Evolutionary conservation across 192 early-diverging fungal genomes (phyloP).

Genomic region (Coemansia sp.): DNA sequence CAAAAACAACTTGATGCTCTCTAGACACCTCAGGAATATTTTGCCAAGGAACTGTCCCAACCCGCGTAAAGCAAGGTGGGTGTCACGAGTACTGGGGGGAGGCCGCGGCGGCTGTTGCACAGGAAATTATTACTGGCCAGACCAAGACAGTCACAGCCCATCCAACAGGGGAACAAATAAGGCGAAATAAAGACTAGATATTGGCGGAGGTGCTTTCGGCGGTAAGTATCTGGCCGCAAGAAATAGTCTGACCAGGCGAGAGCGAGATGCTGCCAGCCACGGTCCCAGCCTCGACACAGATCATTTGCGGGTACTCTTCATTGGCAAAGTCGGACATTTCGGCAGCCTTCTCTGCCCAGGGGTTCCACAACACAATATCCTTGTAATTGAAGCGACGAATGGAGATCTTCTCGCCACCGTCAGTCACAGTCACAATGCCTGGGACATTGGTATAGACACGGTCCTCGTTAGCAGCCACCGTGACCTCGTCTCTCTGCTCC

Average conservation of each 20-base stretch:
- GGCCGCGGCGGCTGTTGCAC: too few species aligned
- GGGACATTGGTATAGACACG: slow-evolving; percentile 75
- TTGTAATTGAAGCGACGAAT: slow-evolving; percentile 42
- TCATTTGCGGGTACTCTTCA: slow-evolving; percentile 80
- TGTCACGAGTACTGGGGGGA: too few species aligned
- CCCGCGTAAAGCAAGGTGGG: too few species aligned
- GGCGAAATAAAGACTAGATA: not conserved
- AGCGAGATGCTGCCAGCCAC: slow-evolving; percentile 66
- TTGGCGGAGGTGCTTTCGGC: slow-evolving; percentile 4
- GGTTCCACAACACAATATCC: slow-evolving; percentile 88
- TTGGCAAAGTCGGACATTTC: slow-evolving; percentile 89
- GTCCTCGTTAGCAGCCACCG: slow-evolving; percentile 72
- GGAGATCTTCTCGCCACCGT: slow-evolving; percentile 14
- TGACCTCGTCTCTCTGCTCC: slow-evolving; percentile 56
- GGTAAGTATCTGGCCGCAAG: slow-evolving; percentile 65
- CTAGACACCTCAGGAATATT: too few species aligned
- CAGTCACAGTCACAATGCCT: slow-evolving; percentile 35
- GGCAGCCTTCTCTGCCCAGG: slow-evolving; percentile 85
- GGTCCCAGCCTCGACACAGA: slow-evolving; percentile 84
- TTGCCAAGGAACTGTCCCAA: too few species aligned
- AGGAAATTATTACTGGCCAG: too few species aligned
- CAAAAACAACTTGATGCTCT: too few species aligned
- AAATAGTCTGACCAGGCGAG: slow-evolving; percentile 62
- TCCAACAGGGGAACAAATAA: not conserved
- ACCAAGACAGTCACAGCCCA: not conserved